phyloP scores from a whole-genome alignment of 352 stramenopile genomes.

The Aphanomyces stellatus region DNA sequence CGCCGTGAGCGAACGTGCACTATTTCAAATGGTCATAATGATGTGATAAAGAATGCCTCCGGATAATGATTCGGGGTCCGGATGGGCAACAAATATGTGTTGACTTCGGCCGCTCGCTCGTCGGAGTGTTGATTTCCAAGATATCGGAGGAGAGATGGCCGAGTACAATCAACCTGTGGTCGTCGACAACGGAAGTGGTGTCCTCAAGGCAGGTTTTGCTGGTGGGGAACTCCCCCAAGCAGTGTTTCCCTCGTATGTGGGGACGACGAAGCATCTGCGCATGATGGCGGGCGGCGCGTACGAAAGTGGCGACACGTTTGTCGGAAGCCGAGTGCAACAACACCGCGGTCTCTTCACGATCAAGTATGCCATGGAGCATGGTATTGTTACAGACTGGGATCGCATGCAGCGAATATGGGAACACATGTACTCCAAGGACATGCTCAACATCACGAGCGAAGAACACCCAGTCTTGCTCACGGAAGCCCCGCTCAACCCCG shows the following conservation, averaged over 20 bases:
- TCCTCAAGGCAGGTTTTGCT: constrained; percentile 78
- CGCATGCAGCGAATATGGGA: constrained; percentile 86
- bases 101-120: not conserved
- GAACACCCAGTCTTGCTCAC: constrained; percentile 80
- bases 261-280: constrained; percentile 63
- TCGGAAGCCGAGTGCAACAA: constrained; percentile 68
- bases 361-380: constrained; percentile 82
- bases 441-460: constrained; percentile 80
- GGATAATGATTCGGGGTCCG: not conserved
- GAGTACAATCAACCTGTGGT: constrained; percentile 70
- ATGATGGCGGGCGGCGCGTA: constrained; percentile 80
- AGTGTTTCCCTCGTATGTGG: constrained; percentile 69
- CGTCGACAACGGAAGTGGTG: constrained; percentile 79
- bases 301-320: constrained; percentile 59
- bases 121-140: not conserved
- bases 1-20: not conserved
- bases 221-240: constrained; percentile 66
- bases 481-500: constrained; percentile 68
- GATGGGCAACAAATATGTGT: not conserved
- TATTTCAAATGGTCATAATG: too few species aligned
- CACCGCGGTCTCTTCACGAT: constrained; percentile 76
- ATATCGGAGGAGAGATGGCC: constrained; percentile 14
- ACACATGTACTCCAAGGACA: constrained; percentile 84
- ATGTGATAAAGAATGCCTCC: not conserved
- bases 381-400: constrained; percentile 77